A percentile compares a stretch with the other conserved stretches of the same genome.
phyloP scores from a whole-genome alignment of 2,329 filamentous ascomycete genomes.

The Aspergillus pseudoglaucus region DNA sequence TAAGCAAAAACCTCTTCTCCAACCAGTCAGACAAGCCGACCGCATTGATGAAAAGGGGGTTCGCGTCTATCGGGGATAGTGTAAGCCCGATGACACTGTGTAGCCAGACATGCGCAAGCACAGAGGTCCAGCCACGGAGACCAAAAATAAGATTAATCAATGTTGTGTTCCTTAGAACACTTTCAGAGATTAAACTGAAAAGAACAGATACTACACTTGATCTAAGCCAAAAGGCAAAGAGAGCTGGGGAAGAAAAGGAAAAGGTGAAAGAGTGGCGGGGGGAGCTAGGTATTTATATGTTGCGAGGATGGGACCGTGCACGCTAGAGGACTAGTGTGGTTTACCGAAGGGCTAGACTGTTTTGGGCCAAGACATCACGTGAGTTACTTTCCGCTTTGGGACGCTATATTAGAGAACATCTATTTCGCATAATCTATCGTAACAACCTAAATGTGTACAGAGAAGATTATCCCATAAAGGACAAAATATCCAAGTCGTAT shows the following conservation, averaged over 20 bases:
- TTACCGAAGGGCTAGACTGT: not conserved
- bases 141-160: slow-evolving; percentile 82
- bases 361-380: too few relatives aligned
- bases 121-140: slow-evolving; percentile 52
- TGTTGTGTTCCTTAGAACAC: slow-evolving; percentile 63
- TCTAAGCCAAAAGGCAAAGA: slow-evolving; percentile 64
- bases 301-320: slow-evolving; percentile 11
- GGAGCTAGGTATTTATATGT: slow-evolving; percentile 25
- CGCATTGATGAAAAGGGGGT: slow-evolving; percentile 56
- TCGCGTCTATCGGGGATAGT: slow-evolving; percentile 70
- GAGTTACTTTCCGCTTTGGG: too few relatives aligned
- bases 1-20: slow-evolving; percentile 47
- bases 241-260: slow-evolving; percentile 44
- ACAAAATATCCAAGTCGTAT: not conserved
- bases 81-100: slow-evolving; percentile 72
- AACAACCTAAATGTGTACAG: too few relatives aligned
- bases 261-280: slow-evolving; percentile 25
- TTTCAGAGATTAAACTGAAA: slow-evolving; percentile 97
- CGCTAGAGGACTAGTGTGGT: slow-evolving; percentile 1
- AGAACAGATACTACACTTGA: slow-evolving; percentile 96
- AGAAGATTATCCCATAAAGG: not conserved
- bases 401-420: too few relatives aligned
- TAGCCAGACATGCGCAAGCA: slow-evolving; percentile 61
- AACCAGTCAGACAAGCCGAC: slow-evolving; percentile 47
- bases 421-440: too few relatives aligned